These are phyloP conservation scores for Pestalotiopsis sp. DNA, from an alignment of 2,329 filamentous ascomycete genomes.

Conservation along the genomic window DNA sequence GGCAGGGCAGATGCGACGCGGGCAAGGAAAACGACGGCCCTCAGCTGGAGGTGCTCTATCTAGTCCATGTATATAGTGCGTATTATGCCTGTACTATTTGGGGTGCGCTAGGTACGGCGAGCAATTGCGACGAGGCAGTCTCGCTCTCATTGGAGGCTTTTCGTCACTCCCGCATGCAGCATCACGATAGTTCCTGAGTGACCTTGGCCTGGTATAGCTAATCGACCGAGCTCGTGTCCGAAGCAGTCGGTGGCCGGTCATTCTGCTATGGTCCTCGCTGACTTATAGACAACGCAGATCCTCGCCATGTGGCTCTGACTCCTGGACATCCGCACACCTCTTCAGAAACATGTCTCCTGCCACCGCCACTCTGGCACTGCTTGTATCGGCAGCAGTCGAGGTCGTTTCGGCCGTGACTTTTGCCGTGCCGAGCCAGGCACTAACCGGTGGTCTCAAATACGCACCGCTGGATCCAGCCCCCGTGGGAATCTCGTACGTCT, in stretches of 20 bases:
- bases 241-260: no score
- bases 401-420: constrained; percentile 25
- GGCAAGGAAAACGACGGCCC: background rate
- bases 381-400: background rate
- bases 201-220: no score
- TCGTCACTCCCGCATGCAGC: background rate
- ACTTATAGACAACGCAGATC: no score
- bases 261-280: no score
- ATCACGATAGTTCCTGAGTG: no score
- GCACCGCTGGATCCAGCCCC: constrained; percentile 38
- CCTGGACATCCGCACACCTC: background rate
- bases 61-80: background rate
- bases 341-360: background rate
- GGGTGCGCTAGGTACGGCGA: background rate
- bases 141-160: constrained; percentile 7
- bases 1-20: background rate
- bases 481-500: constrained; percentile 44
- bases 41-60: background rate
- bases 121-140: background rate
- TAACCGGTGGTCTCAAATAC: constrained; percentile 14
- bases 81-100: background rate
- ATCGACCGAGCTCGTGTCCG: no score
- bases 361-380: background rate
- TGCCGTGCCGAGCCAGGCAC: constrained; percentile 24
- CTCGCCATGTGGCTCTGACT: background rate